phyloP scores from a whole-genome alignment of 352 stramenopile species.

The Pythium dissimile region DNA sequence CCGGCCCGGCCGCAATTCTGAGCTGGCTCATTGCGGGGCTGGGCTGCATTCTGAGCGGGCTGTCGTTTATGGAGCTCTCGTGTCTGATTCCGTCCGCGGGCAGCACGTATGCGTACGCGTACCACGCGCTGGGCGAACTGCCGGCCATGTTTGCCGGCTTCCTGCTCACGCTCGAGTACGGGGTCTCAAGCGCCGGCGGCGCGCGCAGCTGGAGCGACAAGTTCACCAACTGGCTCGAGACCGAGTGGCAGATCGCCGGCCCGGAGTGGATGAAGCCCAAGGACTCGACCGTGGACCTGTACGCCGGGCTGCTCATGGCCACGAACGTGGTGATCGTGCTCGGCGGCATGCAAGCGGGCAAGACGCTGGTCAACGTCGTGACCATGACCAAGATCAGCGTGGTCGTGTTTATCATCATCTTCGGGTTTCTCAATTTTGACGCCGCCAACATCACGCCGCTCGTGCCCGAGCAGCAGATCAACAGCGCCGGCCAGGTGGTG shows the following conservation, averaged over 20 bases:
- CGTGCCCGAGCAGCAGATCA: slow-evolving; percentile 40
- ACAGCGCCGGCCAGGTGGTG: slow-evolving; percentile 29
- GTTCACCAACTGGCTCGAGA: slow-evolving; percentile 76
- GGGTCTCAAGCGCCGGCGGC: slow-evolving; percentile 86
- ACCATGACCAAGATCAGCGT: slow-evolving; percentile 90
- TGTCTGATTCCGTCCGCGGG: slow-evolving; percentile 85
- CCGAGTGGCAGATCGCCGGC: slow-evolving; percentile 40
- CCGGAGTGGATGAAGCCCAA: slow-evolving; percentile 66
- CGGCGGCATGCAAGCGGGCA: slow-evolving; percentile 84
- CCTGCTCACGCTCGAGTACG: slow-evolving; percentile 93
- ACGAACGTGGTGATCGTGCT: slow-evolving; percentile 66
- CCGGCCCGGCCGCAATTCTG: slow-evolving; percentile 73
- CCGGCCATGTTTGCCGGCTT: slow-evolving; percentile 88
- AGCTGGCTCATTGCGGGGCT: slow-evolving; percentile 83
- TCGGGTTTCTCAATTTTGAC: slow-evolving; percentile 83
- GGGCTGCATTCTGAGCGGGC: slow-evolving; percentile 73
- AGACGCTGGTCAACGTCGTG: slow-evolving; percentile 87
- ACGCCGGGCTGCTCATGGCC: slow-evolving; percentile 77
- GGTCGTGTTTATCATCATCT: slow-evolving; percentile 91
- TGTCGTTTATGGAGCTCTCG: slow-evolving; percentile 92
- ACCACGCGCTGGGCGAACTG: slow-evolving; percentile 91
- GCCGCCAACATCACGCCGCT: slow-evolving; percentile 83
- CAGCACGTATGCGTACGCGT: slow-evolving; percentile 93
- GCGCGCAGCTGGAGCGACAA: slow-evolving; percentile 94
- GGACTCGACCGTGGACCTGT: slow-evolving; percentile 60